Percentiles rank a stretch among this genome's conserved stretches.
phyloP scores from a whole-genome alignment of 2,329 filamentous ascomycete genomes.

The Xylaria hypoxylon region DNA sequence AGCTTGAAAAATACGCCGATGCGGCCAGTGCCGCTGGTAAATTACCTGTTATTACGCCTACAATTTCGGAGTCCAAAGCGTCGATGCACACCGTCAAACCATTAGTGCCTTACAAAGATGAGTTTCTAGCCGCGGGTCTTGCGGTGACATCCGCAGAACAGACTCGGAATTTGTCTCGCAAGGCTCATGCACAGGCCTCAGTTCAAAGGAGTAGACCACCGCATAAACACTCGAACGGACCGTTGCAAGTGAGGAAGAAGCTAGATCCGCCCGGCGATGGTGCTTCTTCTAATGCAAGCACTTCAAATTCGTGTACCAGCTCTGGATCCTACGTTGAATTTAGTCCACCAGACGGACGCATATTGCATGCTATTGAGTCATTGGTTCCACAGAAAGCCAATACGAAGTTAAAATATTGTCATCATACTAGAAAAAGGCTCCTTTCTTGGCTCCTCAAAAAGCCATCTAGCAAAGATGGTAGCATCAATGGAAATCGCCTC shows the following conservation, averaged over 20 bases:
- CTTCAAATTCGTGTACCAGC: slow-evolving; percentile 38
- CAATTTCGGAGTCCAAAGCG: slow-evolving; percentile 55
- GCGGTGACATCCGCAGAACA: slow-evolving; percentile 67
- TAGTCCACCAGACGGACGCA: slow-evolving; percentile 37
- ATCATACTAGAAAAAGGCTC: slow-evolving; percentile 38
- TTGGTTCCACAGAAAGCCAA: slow-evolving; percentile 35
- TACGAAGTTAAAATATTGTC: slow-evolving; percentile 32
- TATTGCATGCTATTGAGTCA: slow-evolving; percentile 36
- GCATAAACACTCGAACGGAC: slow-evolving; percentile 12
- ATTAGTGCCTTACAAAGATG: slow-evolving; percentile 63
- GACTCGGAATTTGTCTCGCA: slow-evolving; percentile 43
- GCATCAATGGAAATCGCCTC: slow-evolving; percentile 9
- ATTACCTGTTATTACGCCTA: slow-evolving; percentile 55
- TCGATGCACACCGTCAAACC: slow-evolving; percentile 65
- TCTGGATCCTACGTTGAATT: slow-evolving; percentile 46
- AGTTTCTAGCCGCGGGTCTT: slow-evolving; percentile 66
- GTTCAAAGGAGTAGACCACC: neutral
- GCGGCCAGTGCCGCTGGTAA: slow-evolving; percentile 55
- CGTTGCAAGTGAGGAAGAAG: slow-evolving; percentile 23
- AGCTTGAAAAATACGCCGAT: slow-evolving; percentile 57
- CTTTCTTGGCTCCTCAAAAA: slow-evolving; percentile 47
- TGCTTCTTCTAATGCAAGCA: slow-evolving; percentile 25
- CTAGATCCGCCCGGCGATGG: slow-evolving; percentile 39
- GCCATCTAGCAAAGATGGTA: slow-evolving; percentile 24
- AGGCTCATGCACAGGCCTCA: slow-evolving; percentile 32